Conservation (phyloP, 2,329 filamentous ascomycete genomes). For the Pseudocercospora vitis region DNA sequence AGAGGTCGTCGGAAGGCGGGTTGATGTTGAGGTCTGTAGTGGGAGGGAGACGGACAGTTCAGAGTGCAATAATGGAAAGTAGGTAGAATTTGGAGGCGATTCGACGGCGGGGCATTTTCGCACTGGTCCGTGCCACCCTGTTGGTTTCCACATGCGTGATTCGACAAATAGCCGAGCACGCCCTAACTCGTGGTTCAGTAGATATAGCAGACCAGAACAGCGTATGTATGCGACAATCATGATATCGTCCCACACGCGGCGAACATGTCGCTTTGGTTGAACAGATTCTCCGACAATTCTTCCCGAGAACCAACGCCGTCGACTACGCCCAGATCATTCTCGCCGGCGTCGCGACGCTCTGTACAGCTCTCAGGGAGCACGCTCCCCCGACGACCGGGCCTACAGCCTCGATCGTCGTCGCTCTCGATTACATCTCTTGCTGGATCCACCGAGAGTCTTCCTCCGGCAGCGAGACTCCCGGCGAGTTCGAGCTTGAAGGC, state of each 20-base stretch:
- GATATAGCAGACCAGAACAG: no score
- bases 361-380: constrained; percentile 68
- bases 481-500: constrained; percentile 71
- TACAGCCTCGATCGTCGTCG: constrained; percentile 72
- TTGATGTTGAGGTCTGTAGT: constrained; percentile 30
- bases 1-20: constrained; percentile 36
- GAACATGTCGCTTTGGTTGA: constrained; percentile 72
- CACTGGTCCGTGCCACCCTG: no score
- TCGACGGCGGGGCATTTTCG: no score
- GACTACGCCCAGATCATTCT: constrained; percentile 64
- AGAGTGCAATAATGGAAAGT: no score
- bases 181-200: no score
- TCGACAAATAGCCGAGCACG: no score
- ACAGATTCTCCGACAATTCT: constrained; percentile 61
- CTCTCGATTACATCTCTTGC: constrained; percentile 71
- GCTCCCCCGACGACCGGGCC: constrained; percentile 65
- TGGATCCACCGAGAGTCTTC: constrained; percentile 74
- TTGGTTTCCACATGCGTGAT: no score
- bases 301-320: constrained; percentile 62
- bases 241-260: neutral
- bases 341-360: constrained; percentile 68
- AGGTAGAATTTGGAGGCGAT: no score
- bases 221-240: neutral
- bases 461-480: constrained; percentile 61
- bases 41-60: neutral